Evolutionary conservation across 139 green algal genomes (phyloP), one percentile per base, ranked within the genome.

Genomic region (Edaphochlamys debaryana): DNA sequence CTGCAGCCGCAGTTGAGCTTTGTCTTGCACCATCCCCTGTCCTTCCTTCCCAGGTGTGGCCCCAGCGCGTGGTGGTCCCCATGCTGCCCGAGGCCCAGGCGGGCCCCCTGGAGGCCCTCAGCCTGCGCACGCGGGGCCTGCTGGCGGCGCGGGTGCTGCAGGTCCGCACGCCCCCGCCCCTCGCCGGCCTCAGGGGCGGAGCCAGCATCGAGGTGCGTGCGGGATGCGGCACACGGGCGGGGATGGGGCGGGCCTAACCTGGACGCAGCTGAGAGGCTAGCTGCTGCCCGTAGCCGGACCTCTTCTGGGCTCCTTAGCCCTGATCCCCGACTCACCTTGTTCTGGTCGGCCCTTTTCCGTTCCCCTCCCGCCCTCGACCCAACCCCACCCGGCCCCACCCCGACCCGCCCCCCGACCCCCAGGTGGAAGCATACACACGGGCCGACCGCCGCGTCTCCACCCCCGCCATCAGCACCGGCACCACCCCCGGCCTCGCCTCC

Each of bases 121-220:
- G 52, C 34, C 76, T 82, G 41, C 76, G 62, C 58, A 82, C 76
- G 32, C 76, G 62, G 6, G 76, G 76, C 20, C 76, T 82, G 62
- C 20, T 82, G 76, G 76, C 76, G 63, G 42, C 73, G 62, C 40
- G 63, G 63, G 20, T 82, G 76, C 6, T 63, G 62, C n/a, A 11
- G 42, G 75, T 27, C 17, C 17, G 52, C 17, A 4, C 3, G 52
- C 17, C 17, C 13, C 15, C 15, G 52, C 4, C 13, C 17, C 17
- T 4, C 15, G 52, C 52, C 15, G 52, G 13, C 15, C 17, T 3
- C 4, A 20, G 52, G 52, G 13, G 4, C 17, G 52, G 13, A 20
- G 52, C 9, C 17, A 20, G 52, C 3, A 20, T 3, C 15, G 13
- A 20, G 52, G 13, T 27, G 17, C 15, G 17, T 15, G 52, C 17